Percentiles rank a stretch among this genome's conserved stretches.
These are phyloP conservation scores for Globisporangium sylvaticum DNA, from an alignment of 352 stramenopile species.

Conservation along the genomic window DNA sequence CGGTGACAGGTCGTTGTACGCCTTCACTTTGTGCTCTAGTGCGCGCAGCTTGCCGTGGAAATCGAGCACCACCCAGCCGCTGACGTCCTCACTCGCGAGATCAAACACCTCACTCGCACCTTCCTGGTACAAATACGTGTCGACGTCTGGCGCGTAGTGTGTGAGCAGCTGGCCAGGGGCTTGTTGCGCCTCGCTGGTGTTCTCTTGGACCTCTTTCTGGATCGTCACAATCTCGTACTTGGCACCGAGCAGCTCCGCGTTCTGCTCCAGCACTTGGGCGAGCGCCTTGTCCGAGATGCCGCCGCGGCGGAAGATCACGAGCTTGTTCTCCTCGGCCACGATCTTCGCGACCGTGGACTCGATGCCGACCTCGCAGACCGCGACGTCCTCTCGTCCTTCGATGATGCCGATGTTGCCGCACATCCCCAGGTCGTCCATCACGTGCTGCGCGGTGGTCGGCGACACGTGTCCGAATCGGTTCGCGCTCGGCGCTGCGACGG, in stretches of 20 bases:
- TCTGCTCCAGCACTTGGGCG: slow-evolving; percentile 45
- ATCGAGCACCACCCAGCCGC: slow-evolving; percentile 77
- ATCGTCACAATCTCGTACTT: slow-evolving; percentile 64
- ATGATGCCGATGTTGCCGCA: slow-evolving; percentile 89
- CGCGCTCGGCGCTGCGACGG: slow-evolving; percentile 96
- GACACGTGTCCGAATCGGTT: slow-evolving; percentile 99
- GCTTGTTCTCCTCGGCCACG: slow-evolving; percentile 62
- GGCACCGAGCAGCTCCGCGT: slow-evolving; percentile 32
- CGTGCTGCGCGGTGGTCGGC: slow-evolving; percentile 94
- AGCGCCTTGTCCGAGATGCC: slow-evolving; percentile 78
- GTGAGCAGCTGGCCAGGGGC: slow-evolving; percentile 95
- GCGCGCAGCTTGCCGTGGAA: slow-evolving; percentile 53
- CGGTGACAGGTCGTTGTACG: slow-evolving; percentile 79
- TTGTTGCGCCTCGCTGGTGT: slow-evolving; percentile 75
- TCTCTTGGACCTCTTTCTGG: slow-evolving; percentile 56
- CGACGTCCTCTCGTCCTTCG: slow-evolving; percentile 41
- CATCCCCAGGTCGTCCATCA: slow-evolving; percentile 94
- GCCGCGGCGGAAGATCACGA: slow-evolving; percentile 87
- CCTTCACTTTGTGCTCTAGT: slow-evolving; percentile 46
- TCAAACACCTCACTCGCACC: slow-evolving; percentile 37
- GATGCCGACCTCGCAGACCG: slow-evolving; percentile 89
- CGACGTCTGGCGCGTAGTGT: slow-evolving; percentile 96
- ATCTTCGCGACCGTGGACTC: slow-evolving; percentile 94
- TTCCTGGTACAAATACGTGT: slow-evolving; percentile 79
- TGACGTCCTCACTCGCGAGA: slow-evolving; percentile 27